Percentiles rank a stretch among this genome's conserved stretches.
These are phyloP conservation scores for Aspergillus felis DNA, from an alignment of 2,329 filamentous ascomycete species.

Conservation along the genomic window DNA sequence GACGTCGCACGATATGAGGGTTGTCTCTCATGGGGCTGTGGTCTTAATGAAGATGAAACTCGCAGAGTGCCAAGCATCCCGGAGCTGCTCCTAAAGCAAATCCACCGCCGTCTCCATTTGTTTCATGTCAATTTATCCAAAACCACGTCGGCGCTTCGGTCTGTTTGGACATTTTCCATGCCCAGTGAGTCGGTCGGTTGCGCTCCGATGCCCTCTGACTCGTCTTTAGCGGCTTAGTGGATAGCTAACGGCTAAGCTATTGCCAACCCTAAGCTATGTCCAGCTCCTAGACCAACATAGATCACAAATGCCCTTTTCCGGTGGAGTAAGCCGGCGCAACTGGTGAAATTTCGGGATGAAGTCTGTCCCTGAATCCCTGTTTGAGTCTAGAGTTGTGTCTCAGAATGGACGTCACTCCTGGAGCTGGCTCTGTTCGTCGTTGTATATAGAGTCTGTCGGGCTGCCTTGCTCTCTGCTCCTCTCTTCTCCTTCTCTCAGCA, in stretches of 20 bases:
- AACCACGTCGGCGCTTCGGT: constrained; percentile 16
- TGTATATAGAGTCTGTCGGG: constrained; percentile 15
- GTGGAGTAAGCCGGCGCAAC: constrained; percentile 9
- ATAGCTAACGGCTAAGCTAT: background rate
- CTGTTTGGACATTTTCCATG: background rate
- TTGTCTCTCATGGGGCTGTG: background rate
- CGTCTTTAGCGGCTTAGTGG: background rate
- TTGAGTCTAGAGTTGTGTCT: constrained; percentile 8
- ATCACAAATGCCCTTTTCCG: background rate
- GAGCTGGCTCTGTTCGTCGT: background rate
- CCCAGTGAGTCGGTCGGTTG: background rate
- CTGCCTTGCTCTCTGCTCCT: background rate
- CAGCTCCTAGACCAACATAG: background rate
- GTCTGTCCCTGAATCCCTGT: background rate
- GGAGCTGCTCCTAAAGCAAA: constrained; percentile 5
- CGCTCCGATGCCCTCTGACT: background rate
- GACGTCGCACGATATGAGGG: background rate
- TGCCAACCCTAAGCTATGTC: background rate
- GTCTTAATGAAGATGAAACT: constrained; percentile 23
- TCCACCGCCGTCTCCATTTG: constrained; percentile 9
- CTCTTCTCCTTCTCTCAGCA: constrained; percentile 7
- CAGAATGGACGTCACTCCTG: constrained; percentile 4
- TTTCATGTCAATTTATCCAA: constrained; percentile 19
- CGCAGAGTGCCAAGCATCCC: constrained; percentile 13
- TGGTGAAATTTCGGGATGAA: background rate